A percentile compares a stretch with the other conserved stretches of the same genome.
Conservation (phyloP, 176 grass and related monocot genomes). For the Echinochloa phyllopogon region DNA sequence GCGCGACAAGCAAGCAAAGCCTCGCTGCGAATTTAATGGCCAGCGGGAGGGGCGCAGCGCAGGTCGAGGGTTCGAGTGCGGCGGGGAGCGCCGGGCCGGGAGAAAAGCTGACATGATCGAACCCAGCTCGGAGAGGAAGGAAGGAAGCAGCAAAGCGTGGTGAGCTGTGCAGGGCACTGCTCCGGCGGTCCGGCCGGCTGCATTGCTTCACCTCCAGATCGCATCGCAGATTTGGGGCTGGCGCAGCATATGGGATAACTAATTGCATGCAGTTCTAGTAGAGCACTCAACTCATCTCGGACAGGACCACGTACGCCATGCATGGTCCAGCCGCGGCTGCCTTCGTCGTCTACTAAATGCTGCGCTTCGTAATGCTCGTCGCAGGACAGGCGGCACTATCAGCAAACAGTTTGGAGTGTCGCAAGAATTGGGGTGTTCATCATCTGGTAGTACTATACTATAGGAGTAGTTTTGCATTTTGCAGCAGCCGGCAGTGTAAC, state of each 20-base stretch:
- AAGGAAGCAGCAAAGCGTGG: neutral
- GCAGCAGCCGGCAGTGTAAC: neutral
- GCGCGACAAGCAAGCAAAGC: slow-evolving; percentile 18
- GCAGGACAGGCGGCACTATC: neutral
- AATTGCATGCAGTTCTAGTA: neutral
- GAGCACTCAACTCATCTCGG: neutral
- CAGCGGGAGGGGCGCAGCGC: neutral
- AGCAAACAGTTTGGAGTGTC: slow-evolving; percentile 11
- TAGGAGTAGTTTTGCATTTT: neutral
- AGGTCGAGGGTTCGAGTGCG: neutral
- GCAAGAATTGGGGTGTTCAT: neutral
- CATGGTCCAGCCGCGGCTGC: too few species aligned
- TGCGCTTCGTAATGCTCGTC: neutral
- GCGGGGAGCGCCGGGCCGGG: neutral
- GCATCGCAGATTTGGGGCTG: neutral
- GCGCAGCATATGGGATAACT: slow-evolving; percentile 10
- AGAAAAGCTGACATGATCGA: neutral
- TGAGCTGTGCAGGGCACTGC: slow-evolving; percentile 25
- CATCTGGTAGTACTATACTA: neutral
- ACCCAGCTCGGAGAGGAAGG: too few species aligned
- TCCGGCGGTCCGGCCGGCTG: neutral
- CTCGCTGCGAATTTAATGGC: slow-evolving; percentile 20
- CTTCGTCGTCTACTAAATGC: neutral
- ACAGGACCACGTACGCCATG: slow-evolving; percentile 1
- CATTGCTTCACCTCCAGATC: neutral